These are phyloP conservation scores for Tylopilus plumbeoviolaceoides DNA, from an alignment of 768 basidiomycete genomes.

Conservation along the genomic window DNA sequence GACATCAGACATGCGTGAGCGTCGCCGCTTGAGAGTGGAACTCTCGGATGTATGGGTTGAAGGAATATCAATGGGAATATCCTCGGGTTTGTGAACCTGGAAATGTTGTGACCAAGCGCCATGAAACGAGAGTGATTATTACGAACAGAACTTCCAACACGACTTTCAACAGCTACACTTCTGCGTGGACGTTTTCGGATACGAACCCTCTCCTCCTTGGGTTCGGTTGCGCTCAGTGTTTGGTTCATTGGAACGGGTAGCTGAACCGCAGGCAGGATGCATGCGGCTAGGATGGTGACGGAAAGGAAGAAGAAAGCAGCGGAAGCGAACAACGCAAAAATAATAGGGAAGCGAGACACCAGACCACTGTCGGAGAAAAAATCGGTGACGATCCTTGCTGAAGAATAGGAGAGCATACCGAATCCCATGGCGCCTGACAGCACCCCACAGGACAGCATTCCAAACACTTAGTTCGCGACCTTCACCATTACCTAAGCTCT, in stretches of 20 bases:
- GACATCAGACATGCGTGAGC: conserved; percentile 37
- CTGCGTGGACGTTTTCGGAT: conserved; percentile 29
- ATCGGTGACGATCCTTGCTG: not conserved
- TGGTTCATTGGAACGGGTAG: conserved; percentile 21
- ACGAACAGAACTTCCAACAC: conserved; percentile 23
- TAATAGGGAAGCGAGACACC: conserved; percentile 63
- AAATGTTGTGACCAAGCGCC: conserved; percentile 10
- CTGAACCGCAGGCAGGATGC: conserved; percentile 46
- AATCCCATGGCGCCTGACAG: conserved; percentile 62
- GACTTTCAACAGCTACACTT: conserved; percentile 16
- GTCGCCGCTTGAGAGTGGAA: conserved; percentile 42
- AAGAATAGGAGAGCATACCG: conserved; percentile 44
- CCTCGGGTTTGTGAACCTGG: conserved; percentile 27
- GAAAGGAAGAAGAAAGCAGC: conserved; percentile 46
- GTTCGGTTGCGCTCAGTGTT: not conserved
- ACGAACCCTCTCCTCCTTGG: conserved; percentile 22
- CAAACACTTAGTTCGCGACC: conserved; percentile 70
- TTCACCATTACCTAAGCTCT: conserved; percentile 58
- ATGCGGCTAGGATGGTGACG: conserved; percentile 43
- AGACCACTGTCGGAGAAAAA: conserved; percentile 47
- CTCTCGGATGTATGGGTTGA: conserved; percentile 26
- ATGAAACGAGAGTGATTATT: not conserved
- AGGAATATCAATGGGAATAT: conserved; percentile 28
- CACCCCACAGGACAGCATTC: conserved; percentile 57
- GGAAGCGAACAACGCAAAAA: conserved; percentile 46